Base-by-base conservation (phyloP, 2,329 filamentous ascomycete genomes). In the Exophiala aquamarina region DNA sequence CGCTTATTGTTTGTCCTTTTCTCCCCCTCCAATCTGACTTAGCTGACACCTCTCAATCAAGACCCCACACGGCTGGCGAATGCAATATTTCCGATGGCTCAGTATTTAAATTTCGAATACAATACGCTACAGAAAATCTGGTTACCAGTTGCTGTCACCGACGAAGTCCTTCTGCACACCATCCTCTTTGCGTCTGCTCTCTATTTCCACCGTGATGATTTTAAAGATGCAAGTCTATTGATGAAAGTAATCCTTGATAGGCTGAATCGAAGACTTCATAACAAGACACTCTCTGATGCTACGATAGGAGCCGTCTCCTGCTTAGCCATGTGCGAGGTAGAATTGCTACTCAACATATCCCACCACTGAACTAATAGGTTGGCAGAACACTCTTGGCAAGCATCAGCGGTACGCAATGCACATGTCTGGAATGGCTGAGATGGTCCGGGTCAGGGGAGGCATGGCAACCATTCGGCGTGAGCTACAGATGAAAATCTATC, bases 241-340 rank as follows among this genome's bases (percentile, higher is more conserved):
- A 47, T 55, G 48, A 55, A 49, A 21, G 44, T 49, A 1, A 55
- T 57, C 20, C 43, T 57, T 11, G 38, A 49, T 17, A 43, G 47
- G 31, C 49, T 57, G 6, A 57, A 57, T 34, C 33, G 44, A 26
- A 42, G 49, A 20, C 17, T 57, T 8, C 44, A 39, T 13, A 35
- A 41, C 18, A 21, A 36, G 3, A 40, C 45, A 10, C 42, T 50
- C 8, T 55, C 54, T 32, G 54, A 54, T 28, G 46, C 37, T 11
- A 57, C 54, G 3, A 57, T 57, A 31, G 51, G 48, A 15, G 49
- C 51, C 8, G 49, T 57, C 2, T 52, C 54, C 10, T 57, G 54
- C 33, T 31, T 57, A 36, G 51, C 51, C 6, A 37, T 50, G 1
- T 42, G 42, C 23, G 54, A 57, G n/a, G 35, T 37, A 37, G n/a